Evolutionary conservation across 352 stramenopile genomes (phyloP), one percentile per base, ranked within the genome.

Genomic region (Globisporangium okanoganense): DNA sequence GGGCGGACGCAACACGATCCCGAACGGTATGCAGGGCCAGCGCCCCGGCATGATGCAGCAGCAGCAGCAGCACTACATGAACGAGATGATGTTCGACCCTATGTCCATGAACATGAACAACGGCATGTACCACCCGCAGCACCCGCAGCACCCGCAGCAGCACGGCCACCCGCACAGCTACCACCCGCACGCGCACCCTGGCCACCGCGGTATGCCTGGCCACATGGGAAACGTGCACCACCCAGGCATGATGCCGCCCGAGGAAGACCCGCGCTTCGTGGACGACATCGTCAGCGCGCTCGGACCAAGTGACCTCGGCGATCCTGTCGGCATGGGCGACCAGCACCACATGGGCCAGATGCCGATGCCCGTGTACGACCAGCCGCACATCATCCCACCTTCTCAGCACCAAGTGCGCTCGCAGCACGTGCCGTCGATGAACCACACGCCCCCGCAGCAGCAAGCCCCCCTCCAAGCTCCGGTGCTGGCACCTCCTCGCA

Each of bases 31-130:
- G 72, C 67, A 70, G 49, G 29, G 25, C 27, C 58, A 79, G 56
- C 76, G 78, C 44, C 61, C 61, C 3, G 61, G 61, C 44, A 78
- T 79, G 61, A 78, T 76, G 53, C 76, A 75, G 64, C 76, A 79
- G 65, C 75, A 83, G 53, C 76, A 75, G 64, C 76, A 79, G 65
- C 75, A 83, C 56, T 92, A 88, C 62, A 87, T 90, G 78, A 77
- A 77, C 68, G 80, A 92, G 54, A 87, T 90, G 71, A 75, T 92
- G 69, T 92, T 90, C 58, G 79, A 88, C 68, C 75, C 78, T 50
- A 76, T 89, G 64, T 49, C 47, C 3, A 78, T 81, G 66, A 70
- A 71, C 45, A 87, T 88, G 73, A 75, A 61, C 63, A 81, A 82
- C 68, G 70, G 72, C 54, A 70, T 87, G 72, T 82, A 79, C 66